A percentile compares a stretch with the other conserved stretches of the same genome.
phyloP scores from a whole-genome alignment of 2,329 filamentous ascomycete species.

The Fusarium odoratissimum region DNA sequence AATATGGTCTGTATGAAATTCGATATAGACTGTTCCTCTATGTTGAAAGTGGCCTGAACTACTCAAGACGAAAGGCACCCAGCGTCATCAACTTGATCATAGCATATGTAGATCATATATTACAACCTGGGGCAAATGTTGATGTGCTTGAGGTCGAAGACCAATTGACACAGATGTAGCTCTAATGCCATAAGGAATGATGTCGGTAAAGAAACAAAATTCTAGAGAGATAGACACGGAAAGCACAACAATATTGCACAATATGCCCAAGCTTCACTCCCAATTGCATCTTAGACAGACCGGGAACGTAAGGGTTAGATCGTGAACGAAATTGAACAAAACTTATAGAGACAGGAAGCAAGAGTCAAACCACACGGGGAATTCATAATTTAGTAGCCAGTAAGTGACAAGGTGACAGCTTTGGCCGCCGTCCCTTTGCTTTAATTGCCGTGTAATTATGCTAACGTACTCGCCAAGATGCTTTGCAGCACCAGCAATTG shows the following conservation, averaged over 20 bases:
- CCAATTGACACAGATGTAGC: not conserved
- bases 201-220: not conserved
- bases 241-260: not conserved
- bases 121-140: no score
- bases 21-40: not conserved
- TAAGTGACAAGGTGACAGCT: not conserved
- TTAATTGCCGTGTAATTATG: not conserved
- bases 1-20: no score
- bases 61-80: not conserved
- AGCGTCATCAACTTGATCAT: not conserved
- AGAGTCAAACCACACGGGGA: not conserved
- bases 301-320: not conserved
- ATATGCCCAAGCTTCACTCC: not conserved
- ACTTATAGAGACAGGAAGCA: not conserved
- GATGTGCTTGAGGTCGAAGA: not conserved
- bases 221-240: not conserved
- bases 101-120: not conserved
- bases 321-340: not conserved
- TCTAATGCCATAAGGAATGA: not conserved
- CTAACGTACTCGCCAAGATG: not conserved
- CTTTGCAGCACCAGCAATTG: slow-evolving; percentile 4
- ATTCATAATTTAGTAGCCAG: not conserved
- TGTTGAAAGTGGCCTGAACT: not conserved
- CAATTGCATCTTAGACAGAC: not conserved
- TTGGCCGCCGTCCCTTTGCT: not conserved